Percentiles rank a stretch among this genome's conserved stretches.
These are phyloP conservation scores for Hortiboletus flavorubellus DNA, from an alignment of 768 basidiomycete genomes.

Conservation along the genomic window DNA sequence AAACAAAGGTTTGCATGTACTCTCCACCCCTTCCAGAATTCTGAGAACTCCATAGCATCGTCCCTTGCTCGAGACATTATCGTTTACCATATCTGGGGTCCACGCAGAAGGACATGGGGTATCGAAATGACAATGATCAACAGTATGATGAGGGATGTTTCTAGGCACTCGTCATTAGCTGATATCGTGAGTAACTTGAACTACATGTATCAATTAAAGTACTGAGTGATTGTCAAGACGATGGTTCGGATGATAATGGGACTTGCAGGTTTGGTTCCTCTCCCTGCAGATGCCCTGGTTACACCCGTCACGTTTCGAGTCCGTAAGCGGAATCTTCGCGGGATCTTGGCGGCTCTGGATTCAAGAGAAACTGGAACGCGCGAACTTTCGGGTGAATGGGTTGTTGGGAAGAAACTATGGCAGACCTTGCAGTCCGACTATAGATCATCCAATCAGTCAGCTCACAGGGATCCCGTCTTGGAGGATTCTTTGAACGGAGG, in stretches of 20 bases:
- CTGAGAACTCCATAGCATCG: slow-evolving; percentile 21
- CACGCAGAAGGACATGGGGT: slow-evolving; percentile 88
- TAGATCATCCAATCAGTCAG: slow-evolving; percentile 43
- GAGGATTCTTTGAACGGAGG: slow-evolving; percentile 18
- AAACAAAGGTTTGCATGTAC: slow-evolving; percentile 51
- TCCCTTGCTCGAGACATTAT: slow-evolving; percentile 63
- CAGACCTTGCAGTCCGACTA: slow-evolving; percentile 79
- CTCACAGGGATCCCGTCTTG: slow-evolving; percentile 16
- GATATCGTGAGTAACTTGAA: slow-evolving; percentile 61
- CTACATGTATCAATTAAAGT: not conserved
- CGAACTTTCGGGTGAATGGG: slow-evolving; percentile 93
- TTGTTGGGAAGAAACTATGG: slow-evolving; percentile 93
- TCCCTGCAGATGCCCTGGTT: slow-evolving; percentile 89
- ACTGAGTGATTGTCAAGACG: slow-evolving; percentile 31
- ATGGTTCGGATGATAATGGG: slow-evolving; percentile 65
- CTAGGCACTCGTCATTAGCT: slow-evolving; percentile 75
- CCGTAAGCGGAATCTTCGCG: slow-evolving; percentile 64
- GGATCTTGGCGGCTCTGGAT: slow-evolving; percentile 77
- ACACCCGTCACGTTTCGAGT: slow-evolving; percentile 94
- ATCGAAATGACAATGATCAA: slow-evolving; percentile 89
- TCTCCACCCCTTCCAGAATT: not conserved
- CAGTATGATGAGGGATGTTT: slow-evolving; percentile 82
- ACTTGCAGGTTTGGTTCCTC: slow-evolving; percentile 75
- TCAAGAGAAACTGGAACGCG: slow-evolving; percentile 69
- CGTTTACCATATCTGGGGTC: slow-evolving; percentile 79